Evolutionary conservation across 805 yeast species (phyloP).

Genomic region (Metschnikowia corniflorae): DNA sequence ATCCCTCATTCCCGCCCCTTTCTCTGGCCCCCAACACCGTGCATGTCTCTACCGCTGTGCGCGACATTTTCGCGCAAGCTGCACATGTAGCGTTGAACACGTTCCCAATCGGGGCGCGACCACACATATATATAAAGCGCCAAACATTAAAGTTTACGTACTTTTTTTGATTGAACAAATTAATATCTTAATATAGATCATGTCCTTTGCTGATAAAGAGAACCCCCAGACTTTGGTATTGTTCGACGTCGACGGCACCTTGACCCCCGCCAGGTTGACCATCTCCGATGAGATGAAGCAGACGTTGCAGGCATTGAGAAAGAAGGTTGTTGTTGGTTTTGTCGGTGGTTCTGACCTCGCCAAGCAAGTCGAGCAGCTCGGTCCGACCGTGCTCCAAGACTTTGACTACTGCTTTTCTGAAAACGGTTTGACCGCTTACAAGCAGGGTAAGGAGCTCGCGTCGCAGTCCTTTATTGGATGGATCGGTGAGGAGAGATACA

Average conservation of each 20-base stretch:
- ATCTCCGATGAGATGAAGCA: slow-evolving; percentile 75
- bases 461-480: slow-evolving; percentile 92
- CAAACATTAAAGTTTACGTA: neutral
- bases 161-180: neutral
- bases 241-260: slow-evolving; percentile 97
- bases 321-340: slow-evolving; percentile 92
- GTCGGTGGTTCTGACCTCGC: slow-evolving; percentile 96
- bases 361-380: slow-evolving; percentile 96
- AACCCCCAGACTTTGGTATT: slow-evolving; percentile 84
- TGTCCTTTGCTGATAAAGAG: slow-evolving; percentile 71
- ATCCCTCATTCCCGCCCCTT: no score
- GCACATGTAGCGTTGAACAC: no score
- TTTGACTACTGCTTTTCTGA: slow-evolving; percentile 97
- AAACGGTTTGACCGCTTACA: slow-evolving; percentile 97
- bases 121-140: neutral
- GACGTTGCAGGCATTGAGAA: slow-evolving; percentile 69
- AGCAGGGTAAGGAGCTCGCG: slow-evolving; percentile 80
- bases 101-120: slow-evolving; percentile 7
- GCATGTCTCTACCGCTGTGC: no score
- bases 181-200: slow-evolving; percentile 13
- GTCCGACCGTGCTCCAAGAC: slow-evolving; percentile 65
- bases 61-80: no score
- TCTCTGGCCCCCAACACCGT: no score
- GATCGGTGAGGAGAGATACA: slow-evolving; percentile 95
- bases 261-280: slow-evolving; percentile 91